These are phyloP conservation scores for Blastobotrys attinorum DNA, from an alignment of 805 yeast genomes.

Conservation along the genomic window DNA sequence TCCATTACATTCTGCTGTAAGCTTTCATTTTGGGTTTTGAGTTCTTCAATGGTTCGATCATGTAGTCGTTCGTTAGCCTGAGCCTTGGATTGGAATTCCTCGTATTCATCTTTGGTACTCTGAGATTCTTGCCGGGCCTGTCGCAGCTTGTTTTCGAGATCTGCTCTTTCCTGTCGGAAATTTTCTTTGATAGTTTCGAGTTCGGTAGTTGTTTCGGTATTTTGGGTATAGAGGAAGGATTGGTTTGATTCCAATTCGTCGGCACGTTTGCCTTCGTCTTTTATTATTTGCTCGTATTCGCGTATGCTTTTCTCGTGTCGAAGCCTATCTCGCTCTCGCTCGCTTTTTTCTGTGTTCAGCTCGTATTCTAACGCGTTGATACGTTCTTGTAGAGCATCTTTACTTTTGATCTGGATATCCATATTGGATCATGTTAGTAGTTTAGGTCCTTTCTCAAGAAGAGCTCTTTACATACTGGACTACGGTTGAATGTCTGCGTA, in stretches of 20 bases:
- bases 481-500: neutral
- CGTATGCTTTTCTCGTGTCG: conserved; percentile 27
- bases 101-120: conserved; percentile 15
- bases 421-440: too few species aligned
- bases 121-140: conserved; percentile 32
- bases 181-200: conserved; percentile 24
- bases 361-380: conserved; percentile 29
- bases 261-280: conserved; percentile 27
- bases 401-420: too few species aligned
- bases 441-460: too few species aligned
- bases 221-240: conserved; percentile 31
- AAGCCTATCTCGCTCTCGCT: conserved; percentile 31
- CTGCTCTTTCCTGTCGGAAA: conserved; percentile 19
- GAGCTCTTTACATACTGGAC: too few species aligned
- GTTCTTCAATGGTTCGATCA: conserved; percentile 1
- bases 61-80: conserved; percentile 6
- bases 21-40: neutral
- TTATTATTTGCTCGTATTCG: conserved; percentile 25
- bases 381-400: conserved; percentile 18
- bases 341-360: conserved; percentile 31
- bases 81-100: conserved; percentile 21
- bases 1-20: conserved; percentile 3
- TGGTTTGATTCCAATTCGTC: conserved; percentile 32
- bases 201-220: conserved; percentile 25
- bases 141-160: conserved; percentile 26